Evolutionary conservation across 192 early-diverging fungal species (phyloP).

Genomic region (Umbelopsis sp.): DNA sequence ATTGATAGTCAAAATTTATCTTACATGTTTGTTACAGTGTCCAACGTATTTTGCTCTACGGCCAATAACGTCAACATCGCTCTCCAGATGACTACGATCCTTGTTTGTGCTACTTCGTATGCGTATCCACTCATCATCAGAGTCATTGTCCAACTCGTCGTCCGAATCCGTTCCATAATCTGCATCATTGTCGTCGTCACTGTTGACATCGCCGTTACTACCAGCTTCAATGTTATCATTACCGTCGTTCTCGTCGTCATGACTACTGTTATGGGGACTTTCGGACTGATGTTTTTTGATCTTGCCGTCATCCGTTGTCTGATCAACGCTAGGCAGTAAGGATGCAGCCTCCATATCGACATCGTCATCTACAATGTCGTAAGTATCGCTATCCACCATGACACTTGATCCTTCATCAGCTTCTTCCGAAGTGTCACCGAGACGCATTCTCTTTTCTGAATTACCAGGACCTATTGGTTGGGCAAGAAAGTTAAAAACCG

Average conservation of each 20-base stretch:
- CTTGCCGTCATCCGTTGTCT: no score
- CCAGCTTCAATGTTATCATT: constrained; percentile 12
- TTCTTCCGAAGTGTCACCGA: no score
- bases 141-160: background rate
- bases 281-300: no score
- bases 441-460: no score
- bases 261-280: background rate
- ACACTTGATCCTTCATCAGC: no score
- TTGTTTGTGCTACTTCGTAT: constrained; percentile 15
- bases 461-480: no score
- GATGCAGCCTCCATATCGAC: no score
- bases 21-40: constrained; percentile 35
- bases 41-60: constrained; percentile 22
- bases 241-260: background rate
- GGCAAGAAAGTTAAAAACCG: no score
- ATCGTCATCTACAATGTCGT: no score
- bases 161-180: background rate
- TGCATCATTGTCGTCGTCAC: constrained; percentile 9
- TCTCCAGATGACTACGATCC: constrained; percentile 7
- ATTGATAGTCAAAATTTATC: background rate
- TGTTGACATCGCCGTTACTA: constrained; percentile 8
- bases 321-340: no score
- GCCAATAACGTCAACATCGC: constrained; percentile 18
- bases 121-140: constrained; percentile 6
- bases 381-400: no score